Base-by-base conservation (phyloP, 2,329 filamentous ascomycete genomes). In the Lachnellula willkommii region DNA sequence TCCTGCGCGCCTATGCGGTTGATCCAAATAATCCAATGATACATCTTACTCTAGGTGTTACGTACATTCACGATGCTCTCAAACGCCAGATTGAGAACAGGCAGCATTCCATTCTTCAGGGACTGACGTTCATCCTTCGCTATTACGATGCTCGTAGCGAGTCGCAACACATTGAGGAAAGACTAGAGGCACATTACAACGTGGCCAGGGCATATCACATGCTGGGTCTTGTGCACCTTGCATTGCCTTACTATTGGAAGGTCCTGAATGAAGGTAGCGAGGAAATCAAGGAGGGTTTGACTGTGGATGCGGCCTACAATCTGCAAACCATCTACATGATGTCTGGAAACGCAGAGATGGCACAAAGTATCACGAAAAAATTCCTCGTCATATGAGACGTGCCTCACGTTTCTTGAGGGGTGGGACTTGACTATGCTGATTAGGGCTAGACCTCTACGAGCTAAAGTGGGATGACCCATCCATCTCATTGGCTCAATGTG, bases 11-110 rank as follows among this genome's bases (percentile, higher is more conserved):
- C 1, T 81, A 84, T 54, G 82, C 89, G 1, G 73, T 96, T 2
- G 86, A 91, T 61, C 87, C 89, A 0, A 72, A 80, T 7, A 95
- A 96, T 66, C 80, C 87, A 0, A 83, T 89, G 65, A 81, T 96
- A 60, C 87, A 90, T 60, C 80, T 99, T 11, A 88, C 83, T 64
- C 85, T 96, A 24, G 91, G 87, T 0, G 80, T 94, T 12, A 86
- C 87, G 32, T 97, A 96, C 70, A 82, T 96, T 40, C 90, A 96
- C 70, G 88, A 94, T 69, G 87, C 88, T 0, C 80, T 96, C 67
- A 96, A 97, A 71, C 82, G 93, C 2, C 90, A 95, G 70, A 85
- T 88, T 0, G 90, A 93, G 48, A 97, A 97, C 69, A 79, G 94
- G 1, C 93, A 97, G 68, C 93, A 89, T 67, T 82, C 91, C 42